Evolutionary conservation across 108 stramenopile genomes (phyloP).

Genomic region (Nitzschia inconspicua): DNA sequence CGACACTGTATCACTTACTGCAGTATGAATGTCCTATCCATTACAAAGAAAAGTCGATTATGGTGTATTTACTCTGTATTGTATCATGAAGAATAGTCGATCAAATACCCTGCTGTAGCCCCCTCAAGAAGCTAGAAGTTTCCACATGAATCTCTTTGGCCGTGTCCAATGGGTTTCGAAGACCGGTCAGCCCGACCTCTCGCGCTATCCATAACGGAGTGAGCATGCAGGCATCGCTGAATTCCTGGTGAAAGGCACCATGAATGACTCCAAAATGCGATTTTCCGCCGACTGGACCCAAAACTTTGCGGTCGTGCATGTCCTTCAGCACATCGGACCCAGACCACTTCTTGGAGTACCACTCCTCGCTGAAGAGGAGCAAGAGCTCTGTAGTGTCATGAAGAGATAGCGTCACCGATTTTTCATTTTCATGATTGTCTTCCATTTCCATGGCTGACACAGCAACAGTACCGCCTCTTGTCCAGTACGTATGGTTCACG

Average conservation of each 20-base stretch:
- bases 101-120: neutral
- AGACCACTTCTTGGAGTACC: constrained; percentile 39
- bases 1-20: too few species aligned
- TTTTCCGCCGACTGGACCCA: constrained; percentile 30
- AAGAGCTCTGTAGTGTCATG: constrained; percentile 37
- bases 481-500: constrained; percentile 8
- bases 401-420: neutral
- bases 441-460: constrained; percentile 1
- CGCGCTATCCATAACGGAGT: constrained; percentile 52
- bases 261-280: constrained; percentile 27
- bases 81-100: neutral
- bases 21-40: too few species aligned
- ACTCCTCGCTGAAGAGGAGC: constrained; percentile 42
- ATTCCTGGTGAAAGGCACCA: constrained; percentile 47
- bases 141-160: constrained; percentile 35
- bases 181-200: constrained; percentile 25
- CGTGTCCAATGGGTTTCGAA: constrained; percentile 39
- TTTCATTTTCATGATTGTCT: neutral
- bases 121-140: constrained; percentile 31
- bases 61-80: neutral
- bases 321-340: constrained; percentile 19
- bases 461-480: constrained; percentile 26
- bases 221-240: constrained; percentile 47
- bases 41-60: too few species aligned
- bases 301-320: constrained; percentile 19